A percentile compares a stretch with the other conserved stretches of the same genome.
These are phyloP conservation scores for Neostapfia colusana DNA, from an alignment of 176 grass and related monocot species.

Conservation along the genomic window DNA sequence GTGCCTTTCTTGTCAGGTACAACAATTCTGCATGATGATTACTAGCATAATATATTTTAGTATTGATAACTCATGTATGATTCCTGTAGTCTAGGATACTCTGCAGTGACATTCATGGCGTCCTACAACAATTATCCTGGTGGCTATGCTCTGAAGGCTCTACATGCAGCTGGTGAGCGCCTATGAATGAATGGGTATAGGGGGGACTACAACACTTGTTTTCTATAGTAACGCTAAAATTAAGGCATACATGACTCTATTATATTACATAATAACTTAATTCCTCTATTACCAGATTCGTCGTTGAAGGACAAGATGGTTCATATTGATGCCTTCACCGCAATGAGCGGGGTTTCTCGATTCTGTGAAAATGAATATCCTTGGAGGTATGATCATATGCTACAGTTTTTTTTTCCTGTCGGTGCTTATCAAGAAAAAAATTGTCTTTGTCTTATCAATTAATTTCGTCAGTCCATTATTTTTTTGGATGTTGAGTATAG, in stretches of 20 bases:
- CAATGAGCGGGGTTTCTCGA: conserved; percentile 89
- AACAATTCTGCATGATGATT: conserved; percentile 24
- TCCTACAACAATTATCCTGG: conserved; percentile 99
- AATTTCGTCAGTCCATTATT: not conserved
- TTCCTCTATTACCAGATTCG: conserved; percentile 54
- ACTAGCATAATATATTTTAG: conserved; percentile 25
- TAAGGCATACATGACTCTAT: not conserved
- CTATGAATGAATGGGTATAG: conserved; percentile 14
- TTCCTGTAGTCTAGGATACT: conserved; percentile 81
- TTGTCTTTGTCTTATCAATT: not conserved
- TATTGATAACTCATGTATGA: conserved; percentile 35
- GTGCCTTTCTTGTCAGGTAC: conserved; percentile 76
- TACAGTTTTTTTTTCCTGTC: not conserved
- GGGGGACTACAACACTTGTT: conserved; percentile 22
- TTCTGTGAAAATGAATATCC: conserved; percentile 93
- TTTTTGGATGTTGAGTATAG: conserved; percentile 9
- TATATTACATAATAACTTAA: conserved; percentile 11
- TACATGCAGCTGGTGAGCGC: conserved; percentile 80
- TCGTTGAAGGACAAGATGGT: conserved; percentile 65
- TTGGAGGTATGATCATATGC: conserved; percentile 69
- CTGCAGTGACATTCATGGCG: conserved; percentile 73
- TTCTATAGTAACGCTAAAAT: conserved; percentile 23
- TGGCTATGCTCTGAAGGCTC: conserved; percentile 75
- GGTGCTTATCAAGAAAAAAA: conserved; percentile 11
- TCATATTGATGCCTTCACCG: conserved; percentile 89